These are phyloP conservation scores for Ceratocystis huliohia DNA, from an alignment of 2,329 filamentous ascomycete genomes.

Conservation along the genomic window DNA sequence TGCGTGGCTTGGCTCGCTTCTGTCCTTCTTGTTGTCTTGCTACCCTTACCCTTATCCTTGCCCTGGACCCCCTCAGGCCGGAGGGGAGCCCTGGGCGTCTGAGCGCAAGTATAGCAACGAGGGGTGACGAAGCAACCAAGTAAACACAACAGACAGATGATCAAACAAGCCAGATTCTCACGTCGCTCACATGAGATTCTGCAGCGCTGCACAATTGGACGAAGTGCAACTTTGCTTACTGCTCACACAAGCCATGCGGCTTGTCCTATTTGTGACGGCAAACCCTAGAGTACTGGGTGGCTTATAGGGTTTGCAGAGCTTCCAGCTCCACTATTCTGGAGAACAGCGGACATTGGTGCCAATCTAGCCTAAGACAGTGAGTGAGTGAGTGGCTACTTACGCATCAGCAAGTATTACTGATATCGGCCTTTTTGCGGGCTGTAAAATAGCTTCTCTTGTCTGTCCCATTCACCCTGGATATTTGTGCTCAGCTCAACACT, in stretches of 20 bases:
- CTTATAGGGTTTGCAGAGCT: not conserved
- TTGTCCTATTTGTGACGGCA: not conserved
- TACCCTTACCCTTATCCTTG: not conserved
- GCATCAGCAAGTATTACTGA: no score
- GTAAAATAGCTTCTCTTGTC: no score
- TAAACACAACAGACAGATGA: not conserved
- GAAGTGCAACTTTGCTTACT: not conserved
- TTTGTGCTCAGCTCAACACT: no score
- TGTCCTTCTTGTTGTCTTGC: not conserved
- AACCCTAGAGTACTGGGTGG: not conserved
- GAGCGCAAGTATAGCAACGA: not conserved
- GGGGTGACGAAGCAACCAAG: not conserved
- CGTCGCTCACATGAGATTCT: not conserved
- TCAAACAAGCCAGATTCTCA: slow-evolving; percentile 3
- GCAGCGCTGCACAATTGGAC: not conserved
- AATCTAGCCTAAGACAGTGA: not conserved
- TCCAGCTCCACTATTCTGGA: not conserved
- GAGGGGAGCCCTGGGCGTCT: not conserved
- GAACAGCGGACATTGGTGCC: not conserved
- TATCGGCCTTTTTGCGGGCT: no score
- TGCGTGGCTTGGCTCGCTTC: not conserved
- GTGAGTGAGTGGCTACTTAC: not conserved
- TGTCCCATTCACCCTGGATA: no score
- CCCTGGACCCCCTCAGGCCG: not conserved
- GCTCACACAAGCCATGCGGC: not conserved